These are phyloP conservation scores for Fusarium foetens DNA, from an alignment of 2,329 filamentous ascomycete species.

Conservation along the genomic window DNA sequence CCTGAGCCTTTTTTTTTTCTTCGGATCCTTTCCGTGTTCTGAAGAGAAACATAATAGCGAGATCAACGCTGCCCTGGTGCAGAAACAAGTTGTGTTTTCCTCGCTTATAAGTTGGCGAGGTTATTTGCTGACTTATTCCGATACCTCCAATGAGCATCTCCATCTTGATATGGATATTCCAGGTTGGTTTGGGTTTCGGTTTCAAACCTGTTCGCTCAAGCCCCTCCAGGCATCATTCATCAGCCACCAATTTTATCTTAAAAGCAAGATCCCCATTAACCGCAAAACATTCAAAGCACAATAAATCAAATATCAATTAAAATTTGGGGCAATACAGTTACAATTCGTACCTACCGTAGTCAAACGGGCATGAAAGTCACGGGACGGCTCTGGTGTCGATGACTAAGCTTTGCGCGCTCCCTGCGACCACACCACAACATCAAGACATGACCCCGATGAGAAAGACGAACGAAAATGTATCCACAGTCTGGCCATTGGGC, in stretches of 20 bases:
- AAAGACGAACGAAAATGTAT: conserved; percentile 39
- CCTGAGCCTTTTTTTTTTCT: neutral
- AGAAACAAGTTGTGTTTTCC: neutral
- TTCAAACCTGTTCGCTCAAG: conserved; percentile 12
- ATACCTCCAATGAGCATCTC: conserved; percentile 12
- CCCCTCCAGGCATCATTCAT: conserved; percentile 8
- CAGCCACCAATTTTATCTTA: neutral
- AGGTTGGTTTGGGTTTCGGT: conserved; percentile 14
- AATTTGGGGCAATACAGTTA: neutral
- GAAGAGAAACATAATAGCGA: neutral
- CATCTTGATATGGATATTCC: neutral
- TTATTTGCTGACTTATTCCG: conserved; percentile 6
- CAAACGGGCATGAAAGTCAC: neutral
- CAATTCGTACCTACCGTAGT: neutral
- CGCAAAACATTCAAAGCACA: neutral
- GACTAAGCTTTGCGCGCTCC: conserved; percentile 38
- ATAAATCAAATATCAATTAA: neutral
- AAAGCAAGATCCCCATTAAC: neutral
- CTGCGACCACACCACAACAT: conserved; percentile 43
- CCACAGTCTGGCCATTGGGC: conserved; percentile 44
- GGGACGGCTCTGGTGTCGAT: conserved; percentile 8
- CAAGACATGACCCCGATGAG: conserved; percentile 39
- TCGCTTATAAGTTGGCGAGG: neutral
- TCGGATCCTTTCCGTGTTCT: neutral
- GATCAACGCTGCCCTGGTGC: neutral